Percentiles rank a stretch among this genome's conserved stretches.
Conservation (phyloP, 2,329 filamentous ascomycete species). For the Calonectria naviculata region DNA sequence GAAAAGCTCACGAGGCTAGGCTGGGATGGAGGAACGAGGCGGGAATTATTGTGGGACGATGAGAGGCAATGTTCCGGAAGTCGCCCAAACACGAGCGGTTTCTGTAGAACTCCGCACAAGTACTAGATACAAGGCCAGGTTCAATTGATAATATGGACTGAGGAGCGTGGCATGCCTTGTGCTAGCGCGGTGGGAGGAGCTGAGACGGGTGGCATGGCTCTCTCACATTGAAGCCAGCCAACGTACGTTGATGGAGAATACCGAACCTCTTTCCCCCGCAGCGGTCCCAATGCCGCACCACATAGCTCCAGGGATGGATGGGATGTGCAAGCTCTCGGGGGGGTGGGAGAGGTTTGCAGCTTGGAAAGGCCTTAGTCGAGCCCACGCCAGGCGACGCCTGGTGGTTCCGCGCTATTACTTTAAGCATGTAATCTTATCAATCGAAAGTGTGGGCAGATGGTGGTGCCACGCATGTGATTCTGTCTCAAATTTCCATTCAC, state of each 20-base stretch:
- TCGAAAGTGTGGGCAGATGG: not conserved
- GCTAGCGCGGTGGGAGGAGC: constrained; percentile 1
- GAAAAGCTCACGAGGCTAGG: not conserved
- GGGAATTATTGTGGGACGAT: constrained; percentile 15
- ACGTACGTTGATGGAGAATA: constrained; percentile 1
- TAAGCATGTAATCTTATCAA: constrained; percentile 6
- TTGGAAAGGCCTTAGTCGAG: constrained; percentile 29
- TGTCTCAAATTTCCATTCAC: not conserved
- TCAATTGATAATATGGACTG: constrained; percentile 13
- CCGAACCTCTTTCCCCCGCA: not conserved
- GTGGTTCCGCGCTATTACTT: constrained; percentile 5
- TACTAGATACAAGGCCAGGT: constrained; percentile 8
- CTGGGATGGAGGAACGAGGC: not conserved
- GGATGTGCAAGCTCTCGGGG: constrained; percentile 22
- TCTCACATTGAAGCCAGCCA: not conserved
- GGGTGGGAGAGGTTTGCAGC: constrained; percentile 21
- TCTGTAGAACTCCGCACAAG: not conserved
- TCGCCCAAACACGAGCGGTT: not conserved
- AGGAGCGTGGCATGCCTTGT: constrained; percentile 4
- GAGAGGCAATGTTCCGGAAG: not conserved
- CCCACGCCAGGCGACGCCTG: constrained; percentile 18
- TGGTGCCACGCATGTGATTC: not conserved
- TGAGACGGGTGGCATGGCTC: not conserved
- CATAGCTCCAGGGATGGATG: constrained; percentile 21
- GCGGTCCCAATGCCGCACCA: not conserved